phyloP scores from a whole-genome alignment of 805 yeast species.

The Yarrowia porcina region DNA sequence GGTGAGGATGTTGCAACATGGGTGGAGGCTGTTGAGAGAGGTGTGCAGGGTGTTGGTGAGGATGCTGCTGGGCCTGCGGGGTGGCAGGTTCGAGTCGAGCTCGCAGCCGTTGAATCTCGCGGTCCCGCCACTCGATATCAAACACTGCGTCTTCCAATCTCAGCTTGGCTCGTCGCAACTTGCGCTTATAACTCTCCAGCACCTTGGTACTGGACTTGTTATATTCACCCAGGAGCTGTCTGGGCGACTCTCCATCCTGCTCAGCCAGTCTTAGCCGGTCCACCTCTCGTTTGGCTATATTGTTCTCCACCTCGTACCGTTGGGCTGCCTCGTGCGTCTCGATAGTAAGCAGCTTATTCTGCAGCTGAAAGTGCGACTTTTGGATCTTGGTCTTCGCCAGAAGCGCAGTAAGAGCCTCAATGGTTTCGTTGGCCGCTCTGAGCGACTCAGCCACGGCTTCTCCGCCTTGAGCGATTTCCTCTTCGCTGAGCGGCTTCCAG shows the following conservation, averaged over 20 bases:
- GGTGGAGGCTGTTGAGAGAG: not conserved
- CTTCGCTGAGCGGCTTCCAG: conserved; percentile 20
- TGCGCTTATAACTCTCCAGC: conserved; percentile 41
- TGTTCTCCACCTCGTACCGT: conserved; percentile 48
- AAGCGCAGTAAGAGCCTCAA: conserved; percentile 22
- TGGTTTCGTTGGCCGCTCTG: conserved; percentile 21
- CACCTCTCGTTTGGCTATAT: conserved; percentile 47
- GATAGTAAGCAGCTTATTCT: conserved; percentile 43
- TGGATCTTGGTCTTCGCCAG: conserved; percentile 27
- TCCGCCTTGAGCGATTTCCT: conserved; percentile 22
- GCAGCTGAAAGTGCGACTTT: conserved; percentile 35
- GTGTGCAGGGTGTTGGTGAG: conserved; percentile 23
- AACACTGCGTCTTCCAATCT: conserved; percentile 47
- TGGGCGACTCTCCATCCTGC: conserved; percentile 24
- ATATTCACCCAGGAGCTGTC: conserved; percentile 33
- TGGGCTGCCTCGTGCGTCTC: conserved; percentile 46
- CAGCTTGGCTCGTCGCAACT: conserved; percentile 43
- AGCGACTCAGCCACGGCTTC: conserved; percentile 14
- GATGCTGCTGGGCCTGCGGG: conserved; percentile 8
- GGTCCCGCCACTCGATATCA: conserved; percentile 45
- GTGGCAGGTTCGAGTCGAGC: conserved; percentile 27
- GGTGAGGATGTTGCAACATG: not conserved
- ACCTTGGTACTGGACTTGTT: conserved; percentile 28
- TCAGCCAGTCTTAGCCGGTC: conserved; percentile 44
- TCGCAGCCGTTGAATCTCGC: conserved; percentile 43